These are phyloP conservation scores for Macrophomina pseudophaseolina DNA, from an alignment of 2,329 filamentous ascomycete genomes.

Conservation along the genomic window DNA sequence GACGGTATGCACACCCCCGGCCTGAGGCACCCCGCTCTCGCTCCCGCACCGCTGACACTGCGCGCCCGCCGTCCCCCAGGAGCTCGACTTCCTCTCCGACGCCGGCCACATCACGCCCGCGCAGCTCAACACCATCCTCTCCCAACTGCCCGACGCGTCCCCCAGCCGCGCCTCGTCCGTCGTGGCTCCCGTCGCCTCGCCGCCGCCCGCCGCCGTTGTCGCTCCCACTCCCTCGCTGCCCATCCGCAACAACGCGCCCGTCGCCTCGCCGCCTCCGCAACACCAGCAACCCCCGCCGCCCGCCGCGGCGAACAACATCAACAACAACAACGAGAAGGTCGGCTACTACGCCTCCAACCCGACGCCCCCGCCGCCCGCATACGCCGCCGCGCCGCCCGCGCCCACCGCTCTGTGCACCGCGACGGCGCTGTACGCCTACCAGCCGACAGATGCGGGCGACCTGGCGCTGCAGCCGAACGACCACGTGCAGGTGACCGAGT, in stretches of 20 bases:
- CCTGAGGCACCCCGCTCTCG: too few species aligned
- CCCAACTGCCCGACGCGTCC: constrained; percentile 75
- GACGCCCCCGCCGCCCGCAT: constrained; percentile 48
- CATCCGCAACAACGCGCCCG: constrained; percentile 33
- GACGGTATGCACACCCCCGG: constrained; percentile 62
- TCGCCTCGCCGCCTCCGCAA: constrained; percentile 35
- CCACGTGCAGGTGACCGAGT: constrained; percentile 78
- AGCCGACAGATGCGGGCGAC: constrained; percentile 79
- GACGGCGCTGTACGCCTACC: constrained; percentile 83
- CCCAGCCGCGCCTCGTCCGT: constrained; percentile 48
- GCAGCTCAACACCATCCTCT: constrained; percentile 75
- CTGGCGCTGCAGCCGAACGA: constrained; percentile 82
- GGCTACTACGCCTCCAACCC: constrained; percentile 45
- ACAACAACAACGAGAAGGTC: constrained; percentile 45
- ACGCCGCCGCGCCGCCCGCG: constrained; percentile 55
- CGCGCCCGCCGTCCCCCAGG: constrained; percentile 57
- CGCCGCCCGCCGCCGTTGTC: constrained; percentile 32
- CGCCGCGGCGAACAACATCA: background rate
- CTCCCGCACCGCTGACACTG: background rate
- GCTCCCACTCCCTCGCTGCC: constrained; percentile 40
- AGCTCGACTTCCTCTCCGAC: constrained; percentile 88
- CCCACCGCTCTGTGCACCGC: constrained; percentile 70
- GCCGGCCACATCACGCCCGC: constrained; percentile 76
- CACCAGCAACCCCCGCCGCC: constrained; percentile 31
- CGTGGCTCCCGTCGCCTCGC: constrained; percentile 27